Evolutionary conservation across 352 stramenopile species (phyloP).

Genomic region (Globisporangium parvum): DNA sequence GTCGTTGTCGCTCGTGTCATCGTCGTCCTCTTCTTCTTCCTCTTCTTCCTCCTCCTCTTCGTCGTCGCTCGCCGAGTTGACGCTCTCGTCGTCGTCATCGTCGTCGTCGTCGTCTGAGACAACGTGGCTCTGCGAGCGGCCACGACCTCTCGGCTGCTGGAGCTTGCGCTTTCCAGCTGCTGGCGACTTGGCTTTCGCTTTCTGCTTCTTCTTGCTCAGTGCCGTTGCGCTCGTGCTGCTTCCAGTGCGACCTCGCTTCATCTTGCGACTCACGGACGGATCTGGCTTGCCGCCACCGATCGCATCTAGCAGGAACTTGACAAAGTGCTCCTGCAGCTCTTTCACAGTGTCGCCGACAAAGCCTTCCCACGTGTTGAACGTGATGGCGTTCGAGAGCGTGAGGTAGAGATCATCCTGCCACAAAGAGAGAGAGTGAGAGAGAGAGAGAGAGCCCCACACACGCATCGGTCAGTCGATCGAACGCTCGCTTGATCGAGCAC

Average conservation of each 20-base stretch:
- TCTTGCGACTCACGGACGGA: constrained; percentile 8
- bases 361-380: constrained; percentile 67
- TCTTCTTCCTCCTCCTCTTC: constrained; percentile 57
- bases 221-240: neutral
- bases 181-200: constrained; percentile 18
- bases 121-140: neutral
- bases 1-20: constrained; percentile 20
- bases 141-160: neutral
- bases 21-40: constrained; percentile 21
- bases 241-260: neutral
- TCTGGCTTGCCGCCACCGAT: constrained; percentile 27
- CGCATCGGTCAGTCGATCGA: constrained; percentile 4
- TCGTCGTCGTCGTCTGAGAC: constrained; percentile 42
- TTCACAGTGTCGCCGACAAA: constrained; percentile 51
- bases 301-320: constrained; percentile 71
- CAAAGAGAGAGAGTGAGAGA: neutral
- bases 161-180: neutral
- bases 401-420: constrained; percentile 61
- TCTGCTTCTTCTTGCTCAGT: constrained; percentile 14
- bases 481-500: neutral
- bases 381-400: constrained; percentile 76
- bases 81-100: constrained; percentile 44
- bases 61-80: constrained; percentile 37
- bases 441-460: neutral
- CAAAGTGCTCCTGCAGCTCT: constrained; percentile 63